phyloP scores from a whole-genome alignment of 495 filamentous ascomycete genomes.

The Hapsidospora chrysogenum region DNA sequence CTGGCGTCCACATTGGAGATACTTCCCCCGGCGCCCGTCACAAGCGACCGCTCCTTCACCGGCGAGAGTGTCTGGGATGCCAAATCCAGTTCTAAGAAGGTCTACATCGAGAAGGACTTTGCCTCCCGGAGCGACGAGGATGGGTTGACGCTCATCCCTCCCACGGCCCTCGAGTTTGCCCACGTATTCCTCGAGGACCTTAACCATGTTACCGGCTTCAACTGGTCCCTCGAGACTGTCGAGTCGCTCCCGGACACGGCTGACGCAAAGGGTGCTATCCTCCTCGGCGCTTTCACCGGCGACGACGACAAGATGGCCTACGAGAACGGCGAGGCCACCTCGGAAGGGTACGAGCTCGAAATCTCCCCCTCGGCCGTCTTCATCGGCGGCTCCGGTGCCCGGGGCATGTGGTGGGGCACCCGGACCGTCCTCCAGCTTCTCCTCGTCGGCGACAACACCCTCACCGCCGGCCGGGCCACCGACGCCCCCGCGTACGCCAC shows the following conservation, averaged over 20 bases:
- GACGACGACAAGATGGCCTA: conserved; percentile 17
- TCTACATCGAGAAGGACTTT: no score
- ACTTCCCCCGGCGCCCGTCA: no score
- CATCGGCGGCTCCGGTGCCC: conserved; percentile 28
- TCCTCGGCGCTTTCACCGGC: background rate
- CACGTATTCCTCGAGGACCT: conserved; percentile 28
- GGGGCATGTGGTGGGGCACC: conserved; percentile 41
- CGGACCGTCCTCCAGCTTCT: conserved; percentile 33
- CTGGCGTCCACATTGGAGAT: no score
- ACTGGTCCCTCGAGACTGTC: conserved; percentile 2
- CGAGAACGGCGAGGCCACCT: conserved; percentile 24
- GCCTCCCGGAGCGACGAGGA: conserved; percentile 16
- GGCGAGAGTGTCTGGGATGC: no score
- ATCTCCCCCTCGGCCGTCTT: conserved; percentile 13
- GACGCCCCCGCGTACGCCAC: conserved; percentile 32
- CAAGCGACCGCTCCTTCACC: no score
- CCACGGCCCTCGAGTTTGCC: conserved; percentile 30
- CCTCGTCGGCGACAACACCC: conserved; percentile 12
- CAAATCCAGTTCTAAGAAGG: no score
- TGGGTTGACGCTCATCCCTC: conserved; percentile 37
- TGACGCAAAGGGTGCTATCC: background rate
- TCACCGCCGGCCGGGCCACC: conserved; percentile 14
- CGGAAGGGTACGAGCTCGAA: conserved; percentile 31
- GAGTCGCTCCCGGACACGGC: background rate
- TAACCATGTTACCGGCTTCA: conserved; percentile 5